Conservation (phyloP, 1,284 basidiomycete species). For the Ceratobasidium sp. region DNA sequence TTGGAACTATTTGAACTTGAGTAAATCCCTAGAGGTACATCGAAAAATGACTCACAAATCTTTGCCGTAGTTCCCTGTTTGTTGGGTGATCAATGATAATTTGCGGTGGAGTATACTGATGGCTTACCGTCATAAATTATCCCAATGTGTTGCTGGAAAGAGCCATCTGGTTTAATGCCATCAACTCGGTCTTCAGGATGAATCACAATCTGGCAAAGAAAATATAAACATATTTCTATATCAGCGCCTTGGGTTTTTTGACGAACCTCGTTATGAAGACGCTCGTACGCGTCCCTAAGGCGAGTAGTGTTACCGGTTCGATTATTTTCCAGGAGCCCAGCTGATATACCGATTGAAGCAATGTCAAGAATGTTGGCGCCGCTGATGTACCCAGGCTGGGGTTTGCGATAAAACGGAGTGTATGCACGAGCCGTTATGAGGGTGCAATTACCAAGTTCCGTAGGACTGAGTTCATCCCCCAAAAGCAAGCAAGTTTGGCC, state of each 20-base stretch:
- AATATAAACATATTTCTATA: slow-evolving; percentile 46
- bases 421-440: slow-evolving; percentile 34
- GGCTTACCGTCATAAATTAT: slow-evolving; percentile 63
- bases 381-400: slow-evolving; percentile 50
- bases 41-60: slow-evolving; percentile 55
- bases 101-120: too few species aligned
- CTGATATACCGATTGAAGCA: slow-evolving; percentile 62
- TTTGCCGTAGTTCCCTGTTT: slow-evolving; percentile 62
- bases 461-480: slow-evolving; percentile 11
- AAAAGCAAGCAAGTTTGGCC: slow-evolving; percentile 66
- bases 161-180: slow-evolving; percentile 68
- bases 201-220: not conserved
- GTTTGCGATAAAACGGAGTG: slow-evolving; percentile 22
- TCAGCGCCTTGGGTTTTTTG: slow-evolving; percentile 46
- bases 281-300: slow-evolving; percentile 58
- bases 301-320: slow-evolving; percentile 53
- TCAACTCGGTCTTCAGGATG: slow-evolving; percentile 52
- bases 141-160: slow-evolving; percentile 67
- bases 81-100: not conserved
- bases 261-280: slow-evolving; percentile 50
- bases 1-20: slow-evolving; percentile 29
- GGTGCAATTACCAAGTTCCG: slow-evolving; percentile 37
- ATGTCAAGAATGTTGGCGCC: slow-evolving; percentile 70
- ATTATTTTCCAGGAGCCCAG: slow-evolving; percentile 50
- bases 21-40: not conserved